phyloP scores from a whole-genome alignment of 2,329 filamentous ascomycete species.

The Paraphaeosphaeria sporulosa region DNA sequence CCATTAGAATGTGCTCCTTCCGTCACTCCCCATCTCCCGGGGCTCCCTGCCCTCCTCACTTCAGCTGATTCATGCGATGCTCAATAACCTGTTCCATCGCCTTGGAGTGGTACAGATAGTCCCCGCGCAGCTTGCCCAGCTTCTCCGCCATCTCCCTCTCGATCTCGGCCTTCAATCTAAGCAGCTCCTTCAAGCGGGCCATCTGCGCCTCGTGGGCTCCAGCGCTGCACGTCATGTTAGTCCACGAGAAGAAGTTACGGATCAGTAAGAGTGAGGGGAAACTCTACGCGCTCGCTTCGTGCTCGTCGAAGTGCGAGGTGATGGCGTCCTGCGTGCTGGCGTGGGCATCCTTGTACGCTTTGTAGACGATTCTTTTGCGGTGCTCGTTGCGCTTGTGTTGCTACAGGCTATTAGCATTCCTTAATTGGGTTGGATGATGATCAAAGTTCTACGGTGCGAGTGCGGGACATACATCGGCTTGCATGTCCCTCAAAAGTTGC shows the following conservation, averaged over 20 bases:
- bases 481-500: constrained; percentile 23
- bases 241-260: neutral
- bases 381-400: constrained; percentile 36
- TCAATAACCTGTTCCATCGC: constrained; percentile 33
- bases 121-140: constrained; percentile 22
- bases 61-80: constrained; percentile 29
- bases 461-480: constrained; percentile 28
- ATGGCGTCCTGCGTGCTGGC: constrained; percentile 26
- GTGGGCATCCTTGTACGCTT: constrained; percentile 25
- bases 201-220: constrained; percentile 33
- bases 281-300: constrained; percentile 40
- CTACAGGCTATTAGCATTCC: constrained; percentile 21
- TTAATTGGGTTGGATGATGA: neutral
- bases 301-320: constrained; percentile 31
- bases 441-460: neutral
- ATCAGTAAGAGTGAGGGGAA: neutral
- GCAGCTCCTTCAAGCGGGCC: constrained; percentile 30
- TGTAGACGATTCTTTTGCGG: constrained; percentile 29
- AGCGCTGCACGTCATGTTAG: constrained; percentile 21
- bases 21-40: neutral
- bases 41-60: constrained; percentile 10
- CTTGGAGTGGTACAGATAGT: constrained; percentile 31
- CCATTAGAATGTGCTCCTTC: no score
- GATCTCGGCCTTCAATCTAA: constrained; percentile 32
- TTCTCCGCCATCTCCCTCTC: constrained; percentile 35